Base-by-base conservation (phyloP, 2,329 filamentous ascomycete species). In the Lachnellula cervina region DNA sequence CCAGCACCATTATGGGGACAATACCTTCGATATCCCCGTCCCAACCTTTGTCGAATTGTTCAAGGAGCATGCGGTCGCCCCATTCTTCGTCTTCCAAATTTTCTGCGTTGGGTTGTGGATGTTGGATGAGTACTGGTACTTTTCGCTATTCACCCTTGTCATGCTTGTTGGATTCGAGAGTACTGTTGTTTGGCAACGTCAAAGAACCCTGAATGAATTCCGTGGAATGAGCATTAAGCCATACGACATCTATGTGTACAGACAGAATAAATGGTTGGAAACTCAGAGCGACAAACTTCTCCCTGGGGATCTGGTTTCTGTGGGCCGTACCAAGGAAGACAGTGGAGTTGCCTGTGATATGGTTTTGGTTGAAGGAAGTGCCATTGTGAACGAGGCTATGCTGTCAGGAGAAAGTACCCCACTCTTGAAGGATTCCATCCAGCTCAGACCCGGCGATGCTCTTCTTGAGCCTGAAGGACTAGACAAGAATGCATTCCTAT, bases 91-190 rank as follows among this genome's bases (percentile, higher is more conserved):
- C 61, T 99, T 99, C 76, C 94, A 99, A 78, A 80, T 99, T 59
- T 99, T 99, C 78, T 99, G 95, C 67, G 94, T 99, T 56, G 95
- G 94, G 16, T 77, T 99, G 59, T 99, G 94, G 94, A 90, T 97
- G 86, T 77, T 99, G 70, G 94, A 99, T 70, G 95, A 99, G 75
- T 99, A 97, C 76, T 99, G 95, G 94, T 99, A 99, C 78, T 99
- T 99, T 76, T 97, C 94, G 59, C 83, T 99, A 19, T 99, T 99
- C 74, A 99, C 95, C 0, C 85, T 99, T 21, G 92, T 97, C 77
- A 99, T 99, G 95, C 83, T 99, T 54, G 90, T 99, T 64, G 87
- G 84, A 57, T 99, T 99, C 66, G 94, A 99, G 77, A 97, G 92
- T 72, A 99, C 94, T 2, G 95, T 99, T 38, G 95, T 99, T 16